Base-by-base conservation (phyloP, 2,329 filamentous ascomycete species). In the Xylaria sp. region DNA sequence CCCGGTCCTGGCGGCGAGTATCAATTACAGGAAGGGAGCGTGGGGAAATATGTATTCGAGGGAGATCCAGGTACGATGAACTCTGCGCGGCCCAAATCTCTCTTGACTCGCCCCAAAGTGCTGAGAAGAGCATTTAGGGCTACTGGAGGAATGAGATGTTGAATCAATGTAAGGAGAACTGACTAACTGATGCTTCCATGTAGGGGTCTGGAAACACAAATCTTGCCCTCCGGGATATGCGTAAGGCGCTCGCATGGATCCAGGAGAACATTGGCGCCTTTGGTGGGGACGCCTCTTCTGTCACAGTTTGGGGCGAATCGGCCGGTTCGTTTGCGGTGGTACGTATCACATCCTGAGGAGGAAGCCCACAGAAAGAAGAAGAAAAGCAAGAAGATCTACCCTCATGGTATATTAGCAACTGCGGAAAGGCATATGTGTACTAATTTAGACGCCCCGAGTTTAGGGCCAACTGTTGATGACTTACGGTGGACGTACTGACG, bases 1-100 rank as follows among this genome's bases (percentile, higher is more conserved):
- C 62, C 80, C 79, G 0, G 75, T 84, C 53, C 78, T 83, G 50
- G 80, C 74, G 0, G 78, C 82, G n/a, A 79, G 77, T 14, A 73
- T 84, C 49, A 83, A 83, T 56, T 83, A 83, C 57, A 74, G 82
- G 28, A 72, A 72, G 61, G 71, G 70, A 2, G 70, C 66, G 14
- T 73, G 70, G 70, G 71, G 71, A 9, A 72, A 72, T 50, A 63
- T 73, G 67, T 72, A 72, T 54, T 72, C 70, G 7, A 50, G 68
- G 19, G 71, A 73, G 55, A 69, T 73, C 14, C 70, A 72, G 60
- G 71, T 71, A 46, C 52, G 56, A 63, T 50, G 21, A 2, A 12
- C 8, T 21, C 33, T 23, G 3, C 19, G 28, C 6, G 15, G 40
- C 11, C 19, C 2, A 17, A 17, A 11, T 31, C 5, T 31, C 1